Evolutionary conservation across 2,329 filamentous ascomycete genomes (phyloP).

Genomic region (Ceratocystis alfenasii): DNA sequence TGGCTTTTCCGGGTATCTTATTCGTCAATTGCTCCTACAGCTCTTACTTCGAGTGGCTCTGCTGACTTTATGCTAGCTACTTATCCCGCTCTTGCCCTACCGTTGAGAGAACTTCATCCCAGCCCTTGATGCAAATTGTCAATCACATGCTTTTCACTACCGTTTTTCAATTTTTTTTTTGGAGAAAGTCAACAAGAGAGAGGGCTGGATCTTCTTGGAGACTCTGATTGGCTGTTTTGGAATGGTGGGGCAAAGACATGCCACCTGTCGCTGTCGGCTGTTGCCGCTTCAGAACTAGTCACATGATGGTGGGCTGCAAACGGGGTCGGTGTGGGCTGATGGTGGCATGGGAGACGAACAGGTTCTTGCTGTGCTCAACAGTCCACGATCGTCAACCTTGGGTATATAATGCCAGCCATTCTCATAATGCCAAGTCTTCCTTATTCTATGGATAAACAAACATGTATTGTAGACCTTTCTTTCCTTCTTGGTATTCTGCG

Average conservation of each 20-base stretch:
- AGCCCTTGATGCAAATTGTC: background rate
- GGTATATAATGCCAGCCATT: too few relatives aligned
- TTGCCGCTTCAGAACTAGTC: background rate
- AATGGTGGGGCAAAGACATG: background rate
- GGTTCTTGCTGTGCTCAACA: too few relatives aligned
- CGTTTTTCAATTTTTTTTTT: background rate
- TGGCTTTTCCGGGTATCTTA: background rate
- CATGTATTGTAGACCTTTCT: too few relatives aligned
- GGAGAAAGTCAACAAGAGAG: background rate
- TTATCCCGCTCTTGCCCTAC: background rate
- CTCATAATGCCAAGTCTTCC: too few relatives aligned
- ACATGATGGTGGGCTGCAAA: conserved; percentile 4
- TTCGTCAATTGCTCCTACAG: background rate
- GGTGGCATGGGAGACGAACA: too few relatives aligned
- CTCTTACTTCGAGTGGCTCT: background rate
- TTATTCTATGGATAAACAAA: too few relatives aligned
- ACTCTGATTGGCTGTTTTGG: conserved; percentile 2
- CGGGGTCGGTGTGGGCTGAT: background rate
- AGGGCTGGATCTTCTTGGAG: background rate
- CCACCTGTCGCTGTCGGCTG: conserved; percentile 1
- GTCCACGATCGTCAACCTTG: too few relatives aligned
- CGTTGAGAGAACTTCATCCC: background rate
- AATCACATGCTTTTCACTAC: conserved; percentile 4
- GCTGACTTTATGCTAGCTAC: background rate
- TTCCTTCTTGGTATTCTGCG: too few relatives aligned